Percentiles rank a stretch among this genome's conserved stretches.
phyloP scores from a whole-genome alignment of 139 green algal genomes.

The Bryopsis sp. region DNA sequence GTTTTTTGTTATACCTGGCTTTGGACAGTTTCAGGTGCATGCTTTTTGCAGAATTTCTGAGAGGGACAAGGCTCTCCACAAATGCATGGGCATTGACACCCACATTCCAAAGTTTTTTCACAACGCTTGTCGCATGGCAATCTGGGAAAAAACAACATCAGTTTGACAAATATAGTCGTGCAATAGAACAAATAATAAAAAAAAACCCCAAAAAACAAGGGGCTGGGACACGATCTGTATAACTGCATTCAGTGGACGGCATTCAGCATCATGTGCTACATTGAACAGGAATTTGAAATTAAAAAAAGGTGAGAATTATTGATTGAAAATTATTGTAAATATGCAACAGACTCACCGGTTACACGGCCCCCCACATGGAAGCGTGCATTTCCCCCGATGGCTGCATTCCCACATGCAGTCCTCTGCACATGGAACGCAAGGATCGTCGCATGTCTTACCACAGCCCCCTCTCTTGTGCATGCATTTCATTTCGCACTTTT shows the following conservation, averaged over 20 bases:
- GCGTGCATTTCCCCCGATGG: constrained; percentile 40
- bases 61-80: constrained; percentile 42
- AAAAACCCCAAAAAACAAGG: background rate
- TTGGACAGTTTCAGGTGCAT: constrained; percentile 18
- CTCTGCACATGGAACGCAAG: constrained; percentile 43
- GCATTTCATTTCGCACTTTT: constrained; percentile 28
- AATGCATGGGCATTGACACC: constrained; percentile 41
- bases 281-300: background rate
- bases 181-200: no score
- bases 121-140: constrained; percentile 58
- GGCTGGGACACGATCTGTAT: background rate
- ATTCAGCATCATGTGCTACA: background rate
- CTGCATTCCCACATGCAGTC: constrained; percentile 48
- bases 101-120: constrained; percentile 33
- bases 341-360: constrained; percentile 21
- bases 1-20: background rate
- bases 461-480: constrained; percentile 25
- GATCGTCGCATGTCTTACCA: constrained; percentile 28
- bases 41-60: constrained; percentile 24
- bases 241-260: background rate
- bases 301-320: background rate
- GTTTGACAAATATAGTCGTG: background rate
- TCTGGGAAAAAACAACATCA: constrained; percentile 21
- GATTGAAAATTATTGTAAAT: background rate
- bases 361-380: constrained; percentile 58